Evolutionary conservation across 1,139 yeast genomes (phyloP), one percentile per base, ranked within the genome.

Genomic region (Debaryomycetaceae sp.): DNA sequence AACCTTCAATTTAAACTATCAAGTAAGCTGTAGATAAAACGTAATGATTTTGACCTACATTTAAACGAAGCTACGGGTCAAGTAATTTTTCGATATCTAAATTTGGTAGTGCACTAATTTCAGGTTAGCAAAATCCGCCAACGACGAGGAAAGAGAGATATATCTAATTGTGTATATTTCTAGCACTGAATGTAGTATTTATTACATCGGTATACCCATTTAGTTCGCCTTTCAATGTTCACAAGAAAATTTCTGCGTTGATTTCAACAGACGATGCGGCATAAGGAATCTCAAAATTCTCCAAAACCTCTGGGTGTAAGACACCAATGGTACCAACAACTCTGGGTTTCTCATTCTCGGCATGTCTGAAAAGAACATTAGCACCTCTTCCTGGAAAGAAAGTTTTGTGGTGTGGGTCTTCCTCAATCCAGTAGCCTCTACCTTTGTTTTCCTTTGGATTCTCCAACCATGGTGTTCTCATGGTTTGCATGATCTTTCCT

Each of bases 321-420:
- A 90, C 97, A 63, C 99, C 99, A 56, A 95, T 74, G 41, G 82
- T 72, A 54, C 99, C 99, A 58, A 95, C 79, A 43, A 73, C 80
- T 52, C 75, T 68, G 24, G 75, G 77, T 38, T 76, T 69, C 24
- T 66, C 84, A 46, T 81, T 85, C 50, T 80, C 79, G 48, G 71
- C 76, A 47, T 77, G 69, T 71, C 96, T 81, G 72, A 83, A 87
- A 67, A 77, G 80, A 49, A 95, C 78, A 59, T 80, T 83, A 42
- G 99, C 99, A 49, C 97, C 98, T 75, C 99, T 85, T 41, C 98
- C 99, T 38, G 97, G 96, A 86, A 95, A 93, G 71, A 79, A 95
- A 48, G 95, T 87, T 42, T 81, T 73, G 60, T 83, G 77, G 35
- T 76, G 75, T 45, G 71, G 73, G 58, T 84, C 90, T 60, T 83